Evolutionary conservation across 441 rosid genomes (phyloP), one percentile per base, ranked within the genome.

Genomic region (Sinapis alba): DNA sequence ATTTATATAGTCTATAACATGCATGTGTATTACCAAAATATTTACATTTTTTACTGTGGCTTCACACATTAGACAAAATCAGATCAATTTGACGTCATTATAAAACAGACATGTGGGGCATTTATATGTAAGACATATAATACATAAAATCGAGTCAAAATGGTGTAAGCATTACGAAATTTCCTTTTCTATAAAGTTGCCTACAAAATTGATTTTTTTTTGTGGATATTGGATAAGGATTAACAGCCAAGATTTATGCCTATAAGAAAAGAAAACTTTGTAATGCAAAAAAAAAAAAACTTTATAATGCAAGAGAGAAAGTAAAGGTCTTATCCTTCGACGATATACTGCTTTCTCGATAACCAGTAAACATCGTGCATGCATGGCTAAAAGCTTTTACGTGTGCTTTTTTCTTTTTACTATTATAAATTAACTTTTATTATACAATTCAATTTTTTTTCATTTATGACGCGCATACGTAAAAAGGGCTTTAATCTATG

Each of bases 401-500:
- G 80, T 77, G 63, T 72, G 36, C 50, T 45, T 56, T 66, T 71
- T 65, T 50, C 58, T 66, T 71, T 66, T 24, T 9, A 51, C 62
- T 77, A 47, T 15, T 32, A 53, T 53, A 51, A 13, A 20, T 5
- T 6, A 50, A 28, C 0, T n/a, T 3, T 19, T 24, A 16, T 27
- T 54, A 50, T 45, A 65, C 15, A 30, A 77, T 58, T 47, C 68
- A 77, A 64, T 20, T 56, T 26, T 24, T 36, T 11, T 36, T 19
- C 58, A 34, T 66, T 71, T 71, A 72, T 77, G 80, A 77, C 80
- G 80, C 24, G 80, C 77, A 71, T 77, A 71, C 71, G 80, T 77
- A 65, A 51, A 77, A 77, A 71, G 73, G 58, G 62, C 1, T 64
- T 58, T 59, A 71, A 18, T 65, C 76, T 71, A 71, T 77, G 77